Evolutionary conservation across 75 land plant genomes (phyloP), one percentile per base, ranked within the genome.

Genomic region (Cryptomeria japonica): DNA sequence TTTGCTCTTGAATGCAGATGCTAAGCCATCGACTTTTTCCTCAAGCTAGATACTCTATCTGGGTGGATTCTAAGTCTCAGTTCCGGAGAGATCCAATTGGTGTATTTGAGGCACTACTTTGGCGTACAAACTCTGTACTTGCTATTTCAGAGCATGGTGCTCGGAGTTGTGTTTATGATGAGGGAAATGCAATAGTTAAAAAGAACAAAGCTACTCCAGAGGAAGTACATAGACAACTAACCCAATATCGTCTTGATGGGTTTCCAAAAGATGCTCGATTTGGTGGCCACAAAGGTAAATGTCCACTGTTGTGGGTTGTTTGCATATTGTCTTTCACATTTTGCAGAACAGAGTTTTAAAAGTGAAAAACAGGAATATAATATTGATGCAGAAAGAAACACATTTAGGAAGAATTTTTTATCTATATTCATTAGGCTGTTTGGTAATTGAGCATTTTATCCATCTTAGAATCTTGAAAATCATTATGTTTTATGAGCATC

Each of bases 91-190:
- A 98, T 86, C 99, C 99, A 46, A 80, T 98, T 36, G 99, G 97
- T 72, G 99, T 98, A 13, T 84, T 98, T 70, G 96, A 98, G 87
- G 93, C 99, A 18, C 92, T 98, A 80, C 94, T 98, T 70, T 97
- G 99, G 99, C 93, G 91, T 68, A 77, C 95, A 68, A 91, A 93
- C 42, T 90, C 95, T 36, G 93, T 91, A 39, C 89, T 98, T 87
- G 99, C 96, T n/a, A 98, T 98, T 87, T 98, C 99, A 87, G 95
- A 96, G 83, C 99, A 98, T 88, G 99, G 99, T 70, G 99, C 96
- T 86, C 95, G 99, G n/a, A 94, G 96, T 80, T 96, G 94, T 89
- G 93, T 98, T 6, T 97, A 96, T 90, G 96, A 97, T 83, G 99
- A 98, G 90, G 99, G 93, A 10, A 92, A 93, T 58, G 99, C 96